Evolutionary conservation across 345 rosid species (phyloP).

Genomic region (Pistacia atlantica): DNA sequence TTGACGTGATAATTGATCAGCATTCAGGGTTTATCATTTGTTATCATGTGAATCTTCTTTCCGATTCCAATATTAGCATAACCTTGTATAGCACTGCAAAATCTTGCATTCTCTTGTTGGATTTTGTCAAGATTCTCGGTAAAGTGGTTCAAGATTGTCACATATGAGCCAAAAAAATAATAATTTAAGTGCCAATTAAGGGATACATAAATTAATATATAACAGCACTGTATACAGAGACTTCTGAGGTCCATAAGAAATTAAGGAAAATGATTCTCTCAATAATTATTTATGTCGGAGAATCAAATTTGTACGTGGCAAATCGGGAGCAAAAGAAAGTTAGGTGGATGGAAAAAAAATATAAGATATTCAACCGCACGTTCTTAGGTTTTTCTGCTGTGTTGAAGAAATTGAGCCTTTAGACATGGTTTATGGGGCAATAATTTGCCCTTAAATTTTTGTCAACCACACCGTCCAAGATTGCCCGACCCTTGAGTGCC

Average conservation of each 20-base stretch:
- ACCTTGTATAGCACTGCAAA: neutral
- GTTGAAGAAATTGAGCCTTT: neutral
- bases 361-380: neutral
- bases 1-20: neutral
- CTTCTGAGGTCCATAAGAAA: neutral
- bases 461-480: neutral
- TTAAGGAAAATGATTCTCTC: neutral
- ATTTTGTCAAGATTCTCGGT: neutral
- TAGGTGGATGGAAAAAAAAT: neutral
- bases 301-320: slow-evolving; percentile 2
- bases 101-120: neutral
- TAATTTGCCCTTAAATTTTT: neutral
- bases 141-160: neutral
- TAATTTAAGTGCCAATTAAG: no score
- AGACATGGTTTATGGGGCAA: slow-evolving; percentile 3
- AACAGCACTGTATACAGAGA: neutral
- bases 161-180: neutral
- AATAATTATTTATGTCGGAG: neutral
- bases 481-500: neutral
- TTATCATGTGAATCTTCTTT: neutral
- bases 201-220: neutral
- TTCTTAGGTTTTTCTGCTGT: neutral
- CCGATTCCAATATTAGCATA: neutral
- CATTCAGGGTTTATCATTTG: neutral
- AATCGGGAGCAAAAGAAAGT: neutral